Evolutionary conservation across 179 eudicot genomes (phyloP).

Genomic region (Carnegiea gigantea): DNA sequence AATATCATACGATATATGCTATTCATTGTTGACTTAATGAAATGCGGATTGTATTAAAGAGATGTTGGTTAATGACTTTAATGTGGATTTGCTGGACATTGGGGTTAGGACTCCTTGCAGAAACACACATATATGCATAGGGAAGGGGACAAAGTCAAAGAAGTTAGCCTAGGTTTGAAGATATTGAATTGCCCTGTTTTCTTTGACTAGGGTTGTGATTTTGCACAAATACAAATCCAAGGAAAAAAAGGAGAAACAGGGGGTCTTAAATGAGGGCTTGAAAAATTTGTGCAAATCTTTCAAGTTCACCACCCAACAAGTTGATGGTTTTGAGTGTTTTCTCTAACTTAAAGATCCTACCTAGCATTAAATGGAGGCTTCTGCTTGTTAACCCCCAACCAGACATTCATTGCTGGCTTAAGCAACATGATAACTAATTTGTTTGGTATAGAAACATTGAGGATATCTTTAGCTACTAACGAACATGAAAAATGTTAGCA

Average conservation of each 20-base stretch:
- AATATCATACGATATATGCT: too few relatives aligned
- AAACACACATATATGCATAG: not conserved
- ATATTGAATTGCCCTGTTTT: slow-evolving; percentile 19
- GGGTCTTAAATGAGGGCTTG: slow-evolving; percentile 25
- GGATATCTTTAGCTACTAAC: not conserved
- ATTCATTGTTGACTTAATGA: not conserved
- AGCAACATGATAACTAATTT: slow-evolving; percentile 13
- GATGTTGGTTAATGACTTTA: slow-evolving; percentile 16
- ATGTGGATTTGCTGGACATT: slow-evolving; percentile 29
- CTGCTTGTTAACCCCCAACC: slow-evolving; percentile 14
- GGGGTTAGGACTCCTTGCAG: not conserved
- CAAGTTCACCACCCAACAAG: slow-evolving; percentile 15
- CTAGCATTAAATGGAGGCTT: not conserved
- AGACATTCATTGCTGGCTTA: slow-evolving; percentile 20
- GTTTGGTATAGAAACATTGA: not conserved
- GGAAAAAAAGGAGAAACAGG: slow-evolving; percentile 25
- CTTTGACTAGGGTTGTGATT: not conserved
- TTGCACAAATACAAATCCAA: slow-evolving; percentile 13
- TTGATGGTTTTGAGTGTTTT: slow-evolving; percentile 13
- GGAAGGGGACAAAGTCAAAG: too few relatives aligned
- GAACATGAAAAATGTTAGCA: too few relatives aligned
- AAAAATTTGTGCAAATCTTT: slow-evolving; percentile 22
- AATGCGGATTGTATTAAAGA: slow-evolving; percentile 16
- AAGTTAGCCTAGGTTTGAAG: slow-evolving; percentile 27
- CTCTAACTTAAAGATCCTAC: slow-evolving; percentile 4